These are phyloP conservation scores for Corymbia calophylla DNA, from an alignment of 441 rosid genomes.

Conservation along the genomic window DNA sequence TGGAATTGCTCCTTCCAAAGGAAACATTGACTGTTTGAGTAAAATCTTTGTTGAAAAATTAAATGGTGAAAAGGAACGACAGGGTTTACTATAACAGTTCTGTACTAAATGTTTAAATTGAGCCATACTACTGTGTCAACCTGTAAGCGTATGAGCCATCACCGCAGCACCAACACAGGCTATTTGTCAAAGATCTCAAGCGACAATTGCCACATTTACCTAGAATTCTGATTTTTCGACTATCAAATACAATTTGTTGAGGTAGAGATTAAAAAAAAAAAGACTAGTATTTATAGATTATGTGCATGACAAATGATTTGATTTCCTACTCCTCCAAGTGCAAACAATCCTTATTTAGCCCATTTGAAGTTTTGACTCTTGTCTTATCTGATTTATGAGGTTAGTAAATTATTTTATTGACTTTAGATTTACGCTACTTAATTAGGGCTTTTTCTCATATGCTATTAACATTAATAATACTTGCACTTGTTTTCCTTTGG, in stretches of 20 bases:
- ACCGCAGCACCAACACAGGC: neutral
- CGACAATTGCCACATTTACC: neutral
- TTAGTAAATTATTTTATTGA: too few relatives aligned
- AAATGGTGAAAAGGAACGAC: neutral
- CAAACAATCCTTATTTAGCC: neutral
- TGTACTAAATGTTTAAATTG: too few relatives aligned
- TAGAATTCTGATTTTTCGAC: neutral
- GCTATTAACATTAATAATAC: too few relatives aligned
- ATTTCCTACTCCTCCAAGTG: neutral
- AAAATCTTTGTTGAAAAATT: too few relatives aligned
- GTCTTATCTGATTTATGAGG: too few relatives aligned
- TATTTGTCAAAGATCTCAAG: too few relatives aligned
- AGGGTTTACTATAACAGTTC: neutral
- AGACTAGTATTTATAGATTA: too few relatives aligned
- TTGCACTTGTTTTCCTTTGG: too few relatives aligned
- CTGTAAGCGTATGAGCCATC: neutral
- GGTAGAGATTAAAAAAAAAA: neutral
- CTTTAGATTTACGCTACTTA: too few relatives aligned
- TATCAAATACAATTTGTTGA: neutral
- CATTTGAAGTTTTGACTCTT: too few relatives aligned
- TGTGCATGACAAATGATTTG: neutral
- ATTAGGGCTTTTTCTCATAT: too few relatives aligned
- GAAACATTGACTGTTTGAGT: neutral
- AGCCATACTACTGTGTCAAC: neutral
- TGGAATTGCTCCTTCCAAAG: too few relatives aligned